Conservation (phyloP, 768 basidiomycete genomes). For the Boletus rex-veris region DNA sequence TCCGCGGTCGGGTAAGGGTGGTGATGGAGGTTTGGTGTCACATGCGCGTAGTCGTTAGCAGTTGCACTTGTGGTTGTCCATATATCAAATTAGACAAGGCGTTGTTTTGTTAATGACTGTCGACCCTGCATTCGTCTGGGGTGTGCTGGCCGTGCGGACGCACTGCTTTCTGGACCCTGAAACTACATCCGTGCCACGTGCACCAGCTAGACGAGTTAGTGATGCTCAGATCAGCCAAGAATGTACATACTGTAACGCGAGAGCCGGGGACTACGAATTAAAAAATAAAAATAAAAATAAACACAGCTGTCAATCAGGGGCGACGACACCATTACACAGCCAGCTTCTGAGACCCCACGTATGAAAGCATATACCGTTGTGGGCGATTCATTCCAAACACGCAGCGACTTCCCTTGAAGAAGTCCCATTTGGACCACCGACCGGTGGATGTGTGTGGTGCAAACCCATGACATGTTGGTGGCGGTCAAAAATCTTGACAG, state of each 20-base stretch:
- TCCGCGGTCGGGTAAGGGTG: conserved; percentile 11
- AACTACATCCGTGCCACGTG: conserved; percentile 9
- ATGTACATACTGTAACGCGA: neutral
- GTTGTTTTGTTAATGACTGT: conserved; percentile 13
- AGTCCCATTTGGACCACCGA: conserved; percentile 4
- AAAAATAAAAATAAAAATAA: neutral
- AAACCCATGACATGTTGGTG: conserved; percentile 10
- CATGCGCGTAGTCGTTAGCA: conserved; percentile 18
- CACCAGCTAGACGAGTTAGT: conserved; percentile 4
- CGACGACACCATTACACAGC: neutral
- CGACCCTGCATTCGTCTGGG: conserved; percentile 19
- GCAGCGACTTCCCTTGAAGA: neutral
- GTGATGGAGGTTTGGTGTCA: conserved; percentile 9
- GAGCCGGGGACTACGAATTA: neutral
- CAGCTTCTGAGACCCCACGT: neutral
- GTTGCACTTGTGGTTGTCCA: conserved; percentile 11
- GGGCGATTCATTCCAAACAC: neutral
- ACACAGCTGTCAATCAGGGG: conserved; percentile 11
- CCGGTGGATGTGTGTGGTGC: conserved; percentile 5
- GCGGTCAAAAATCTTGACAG: conserved; percentile 17
- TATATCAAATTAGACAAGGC: conserved; percentile 30
- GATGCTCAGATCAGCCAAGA: neutral
- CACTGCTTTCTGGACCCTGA: conserved; percentile 25
- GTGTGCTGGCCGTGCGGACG: conserved; percentile 25
- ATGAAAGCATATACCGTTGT: too few relatives aligned